Percentiles rank a stretch among this genome's conserved stretches.
phyloP scores from a whole-genome alignment of 2,329 filamentous ascomycete species.

The Phialemoniopsis sp. region DNA sequence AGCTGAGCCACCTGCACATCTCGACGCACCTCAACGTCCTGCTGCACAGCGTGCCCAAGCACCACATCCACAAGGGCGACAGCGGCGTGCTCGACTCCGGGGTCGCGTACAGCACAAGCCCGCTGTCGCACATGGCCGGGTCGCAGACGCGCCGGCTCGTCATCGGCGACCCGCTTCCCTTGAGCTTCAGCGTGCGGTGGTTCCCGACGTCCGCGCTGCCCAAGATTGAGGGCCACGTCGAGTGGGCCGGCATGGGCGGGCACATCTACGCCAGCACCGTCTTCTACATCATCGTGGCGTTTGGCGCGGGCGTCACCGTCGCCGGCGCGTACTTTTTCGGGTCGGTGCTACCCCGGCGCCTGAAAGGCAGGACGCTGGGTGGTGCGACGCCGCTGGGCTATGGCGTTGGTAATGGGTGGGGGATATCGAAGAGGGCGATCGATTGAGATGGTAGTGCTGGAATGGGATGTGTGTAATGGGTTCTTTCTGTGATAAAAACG shows the following conservation, averaged over 20 bases:
- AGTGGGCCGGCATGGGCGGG: constrained; percentile 62
- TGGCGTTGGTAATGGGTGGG: constrained; percentile 58
- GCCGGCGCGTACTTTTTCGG: constrained; percentile 59
- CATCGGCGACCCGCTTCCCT: constrained; percentile 79
- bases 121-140: constrained; percentile 56
- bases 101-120: constrained; percentile 79
- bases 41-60: constrained; percentile 65
- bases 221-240: constrained; percentile 59
- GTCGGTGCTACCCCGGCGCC: constrained; percentile 49
- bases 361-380: constrained; percentile 46
- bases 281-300: constrained; percentile 58
- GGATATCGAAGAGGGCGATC: constrained; percentile 46
- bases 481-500: constrained; percentile 1
- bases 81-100: constrained; percentile 83
- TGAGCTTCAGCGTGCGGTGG: constrained; percentile 82
- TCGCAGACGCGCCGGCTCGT: constrained; percentile 59
- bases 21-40: constrained; percentile 87
- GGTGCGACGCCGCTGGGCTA: constrained; percentile 56
- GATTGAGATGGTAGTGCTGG: constrained; percentile 25
- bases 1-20: constrained; percentile 86
- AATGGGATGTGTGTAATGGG: constrained; percentile 1
- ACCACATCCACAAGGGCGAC: constrained; percentile 55
- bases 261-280: constrained; percentile 61
- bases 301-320: constrained; percentile 49
- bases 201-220: constrained; percentile 72